These are phyloP conservation scores for Vicia sativa DNA, from an alignment of 306 rosid species.

Conservation along the genomic window DNA sequence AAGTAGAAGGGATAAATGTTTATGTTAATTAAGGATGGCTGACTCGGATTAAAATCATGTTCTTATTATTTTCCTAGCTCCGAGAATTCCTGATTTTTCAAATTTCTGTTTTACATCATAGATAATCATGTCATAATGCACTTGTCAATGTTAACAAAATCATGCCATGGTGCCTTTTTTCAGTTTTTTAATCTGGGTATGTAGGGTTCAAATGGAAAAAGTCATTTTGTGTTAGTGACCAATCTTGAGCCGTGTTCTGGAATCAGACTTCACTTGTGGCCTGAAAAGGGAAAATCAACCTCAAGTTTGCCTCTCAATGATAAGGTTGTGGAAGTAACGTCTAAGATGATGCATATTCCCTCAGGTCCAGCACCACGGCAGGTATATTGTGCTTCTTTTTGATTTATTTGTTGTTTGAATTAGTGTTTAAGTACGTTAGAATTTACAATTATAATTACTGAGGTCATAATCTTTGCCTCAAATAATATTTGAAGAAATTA, in stretches of 20 bases:
- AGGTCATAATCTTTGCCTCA: constrained; percentile 27
- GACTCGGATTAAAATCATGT: constrained; percentile 12
- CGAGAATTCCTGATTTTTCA: constrained; percentile 17
- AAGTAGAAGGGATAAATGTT: constrained; percentile 10
- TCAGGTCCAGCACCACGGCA: constrained; percentile 98
- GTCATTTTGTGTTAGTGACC: constrained; percentile 89
- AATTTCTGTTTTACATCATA: constrained; percentile 28
- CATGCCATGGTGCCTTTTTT: constrained; percentile 28
- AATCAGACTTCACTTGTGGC: constrained; percentile 95
- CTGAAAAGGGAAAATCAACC: constrained; percentile 71
- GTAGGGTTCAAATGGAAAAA: constrained; percentile 85
- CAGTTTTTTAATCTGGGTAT: constrained; percentile 43
- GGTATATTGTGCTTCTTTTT: constrained; percentile 50
- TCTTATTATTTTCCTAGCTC: constrained; percentile 20
- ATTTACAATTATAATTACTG: constrained; percentile 7
- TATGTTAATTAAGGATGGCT: constrained; percentile 10
- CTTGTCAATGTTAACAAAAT: constrained; percentile 2
- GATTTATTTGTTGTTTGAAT: constrained; percentile 32
- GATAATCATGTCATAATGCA: constrained; percentile 24
- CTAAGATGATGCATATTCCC: constrained; percentile 93
- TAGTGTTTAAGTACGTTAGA: constrained; percentile 7
- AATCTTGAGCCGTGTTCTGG: constrained; percentile 98
- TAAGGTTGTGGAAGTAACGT: constrained; percentile 81
- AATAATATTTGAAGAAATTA: constrained; percentile 29
- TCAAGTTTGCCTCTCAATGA: constrained; percentile 59